Evolutionary conservation across 306 rosid species (phyloP).

Genomic region (Astragalus glycyphyllos): DNA sequence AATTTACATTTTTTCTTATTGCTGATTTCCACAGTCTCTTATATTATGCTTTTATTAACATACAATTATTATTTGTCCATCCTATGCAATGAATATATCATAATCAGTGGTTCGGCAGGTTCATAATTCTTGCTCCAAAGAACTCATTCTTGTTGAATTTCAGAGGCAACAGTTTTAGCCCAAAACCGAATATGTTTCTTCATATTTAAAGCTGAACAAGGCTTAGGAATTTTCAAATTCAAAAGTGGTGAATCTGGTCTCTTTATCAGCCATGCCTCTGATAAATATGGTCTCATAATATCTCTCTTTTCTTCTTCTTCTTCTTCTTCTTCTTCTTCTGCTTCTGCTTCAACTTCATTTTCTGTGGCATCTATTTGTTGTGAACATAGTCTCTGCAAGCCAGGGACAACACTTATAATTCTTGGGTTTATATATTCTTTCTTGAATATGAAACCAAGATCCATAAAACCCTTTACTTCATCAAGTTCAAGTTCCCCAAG

Average conservation of each 20-base stretch:
- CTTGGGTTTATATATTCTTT: slow-evolving; percentile 61
- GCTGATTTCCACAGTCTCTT: slow-evolving; percentile 13
- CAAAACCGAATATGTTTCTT: slow-evolving; percentile 74
- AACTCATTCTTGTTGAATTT: slow-evolving; percentile 55
- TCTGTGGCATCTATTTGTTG: neutral
- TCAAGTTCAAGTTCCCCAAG: slow-evolving; percentile 79
- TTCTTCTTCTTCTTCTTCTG: slow-evolving; percentile 2
- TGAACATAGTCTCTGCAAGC: slow-evolving; percentile 64
- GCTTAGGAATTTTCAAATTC: slow-evolving; percentile 59
- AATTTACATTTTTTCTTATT: neutral
- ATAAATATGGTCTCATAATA: slow-evolving; percentile 72
- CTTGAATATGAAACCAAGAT: slow-evolving; percentile 77
- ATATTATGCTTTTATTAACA: slow-evolving; percentile 4
- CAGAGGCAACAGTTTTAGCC: slow-evolving; percentile 85
- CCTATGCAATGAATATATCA: too few relatives aligned
- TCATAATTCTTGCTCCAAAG: neutral
- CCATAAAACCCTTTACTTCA: slow-evolving; percentile 89
- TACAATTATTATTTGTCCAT: slow-evolving; percentile 2
- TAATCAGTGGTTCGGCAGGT: neutral
- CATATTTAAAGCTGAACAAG: slow-evolving; percentile 63
- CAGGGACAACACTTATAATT: slow-evolving; percentile 76
- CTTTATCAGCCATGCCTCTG: slow-evolving; percentile 86
- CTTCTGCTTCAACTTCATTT: slow-evolving; percentile 11
- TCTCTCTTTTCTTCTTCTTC: slow-evolving; percentile 48
- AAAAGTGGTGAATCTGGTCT: slow-evolving; percentile 69